A percentile compares a stretch with the other conserved stretches of the same genome.
phyloP scores from a whole-genome alignment of 257 asterid species.

The Rubia yunnanensis region DNA sequence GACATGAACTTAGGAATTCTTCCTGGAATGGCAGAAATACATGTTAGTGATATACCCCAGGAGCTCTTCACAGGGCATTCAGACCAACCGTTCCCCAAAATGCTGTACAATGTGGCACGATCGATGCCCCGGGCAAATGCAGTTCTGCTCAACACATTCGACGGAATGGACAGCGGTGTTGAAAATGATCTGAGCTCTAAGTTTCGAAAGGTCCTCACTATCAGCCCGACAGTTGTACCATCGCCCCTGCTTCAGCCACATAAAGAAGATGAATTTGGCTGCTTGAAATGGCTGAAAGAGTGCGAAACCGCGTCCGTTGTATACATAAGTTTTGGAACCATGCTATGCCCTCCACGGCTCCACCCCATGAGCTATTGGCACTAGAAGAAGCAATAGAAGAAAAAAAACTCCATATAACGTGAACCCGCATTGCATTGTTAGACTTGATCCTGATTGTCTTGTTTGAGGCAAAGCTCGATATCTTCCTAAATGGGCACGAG shows the following conservation, averaged over 20 bases:
- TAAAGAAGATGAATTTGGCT: conserved; percentile 15
- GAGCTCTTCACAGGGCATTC: conserved; percentile 30
- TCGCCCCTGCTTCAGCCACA: neutral
- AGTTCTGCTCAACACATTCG: conserved; percentile 19
- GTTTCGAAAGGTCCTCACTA: conserved; percentile 14
- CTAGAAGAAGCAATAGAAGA: conserved; percentile 52
- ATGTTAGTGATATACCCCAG: conserved; percentile 42
- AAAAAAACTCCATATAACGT: conserved; percentile 12
- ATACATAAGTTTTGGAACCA: conserved; percentile 67
- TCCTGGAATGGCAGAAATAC: conserved; percentile 44
- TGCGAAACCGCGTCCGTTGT: conserved; percentile 27
- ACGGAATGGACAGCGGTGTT: conserved; percentile 17
- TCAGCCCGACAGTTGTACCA: conserved; percentile 16
- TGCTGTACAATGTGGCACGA: conserved; percentile 46
- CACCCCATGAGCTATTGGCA: conserved; percentile 39
- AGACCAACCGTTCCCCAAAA: conserved; percentile 38
- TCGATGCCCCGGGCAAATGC: conserved; percentile 41
- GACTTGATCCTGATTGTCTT: conserved; percentile 7
- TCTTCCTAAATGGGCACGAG: conserved; percentile 17
- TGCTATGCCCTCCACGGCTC: conserved; percentile 35
- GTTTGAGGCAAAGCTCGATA: conserved; percentile 12
- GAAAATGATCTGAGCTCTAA: conserved; percentile 20
- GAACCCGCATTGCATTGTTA: conserved; percentile 7
- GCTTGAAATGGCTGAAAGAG: conserved; percentile 16
- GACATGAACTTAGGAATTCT: conserved; percentile 25